These are phyloP conservation scores for Phaeosphaeria sp. DNA, from an alignment of 2,329 filamentous ascomycete genomes.

Conservation along the genomic window DNA sequence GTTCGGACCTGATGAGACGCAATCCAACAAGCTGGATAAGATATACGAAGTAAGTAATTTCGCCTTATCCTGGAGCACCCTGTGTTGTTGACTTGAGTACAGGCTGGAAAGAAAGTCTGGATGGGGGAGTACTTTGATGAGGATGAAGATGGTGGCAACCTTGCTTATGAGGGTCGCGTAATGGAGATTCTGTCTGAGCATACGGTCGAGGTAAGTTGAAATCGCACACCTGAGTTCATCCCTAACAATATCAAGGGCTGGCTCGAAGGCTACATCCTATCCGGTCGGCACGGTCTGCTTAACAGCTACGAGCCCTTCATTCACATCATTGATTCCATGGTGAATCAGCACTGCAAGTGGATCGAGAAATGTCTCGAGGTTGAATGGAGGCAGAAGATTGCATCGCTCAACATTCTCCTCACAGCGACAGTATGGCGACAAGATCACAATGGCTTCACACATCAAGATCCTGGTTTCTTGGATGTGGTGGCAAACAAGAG, in stretches of 20 bases:
- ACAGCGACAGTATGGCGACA: conserved; percentile 82
- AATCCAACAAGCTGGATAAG: conserved; percentile 77
- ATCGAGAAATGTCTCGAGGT: conserved; percentile 82
- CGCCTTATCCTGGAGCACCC: background rate
- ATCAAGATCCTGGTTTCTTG: conserved; percentile 81
- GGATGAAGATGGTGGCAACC: conserved; percentile 75
- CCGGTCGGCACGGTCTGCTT: conserved; percentile 75
- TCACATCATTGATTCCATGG: conserved; percentile 84
- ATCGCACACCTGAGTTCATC: background rate
- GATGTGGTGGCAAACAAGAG: conserved; percentile 82
- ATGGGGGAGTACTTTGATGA: conserved; percentile 80
- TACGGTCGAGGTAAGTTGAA: conserved; percentile 67
- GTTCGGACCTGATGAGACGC: conserved; percentile 80
- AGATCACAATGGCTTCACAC: conserved; percentile 84
- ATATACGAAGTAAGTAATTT: conserved; percentile 63
- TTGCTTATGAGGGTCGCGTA: conserved; percentile 71
- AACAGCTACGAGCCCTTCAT: conserved; percentile 87
- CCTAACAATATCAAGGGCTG: conserved; percentile 53
- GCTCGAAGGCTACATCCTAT: conserved; percentile 80
- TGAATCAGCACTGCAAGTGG: conserved; percentile 87
- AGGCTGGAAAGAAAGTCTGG: conserved; percentile 78
- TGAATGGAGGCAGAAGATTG: conserved; percentile 75
- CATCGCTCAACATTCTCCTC: conserved; percentile 79
- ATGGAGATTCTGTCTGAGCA: conserved; percentile 89
- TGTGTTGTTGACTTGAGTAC: background rate